Percentiles rank a stretch among this genome's conserved stretches.
These are phyloP conservation scores for Psilocybe cubensis DNA, from an alignment of 768 basidiomycete species.

Conservation along the genomic window DNA sequence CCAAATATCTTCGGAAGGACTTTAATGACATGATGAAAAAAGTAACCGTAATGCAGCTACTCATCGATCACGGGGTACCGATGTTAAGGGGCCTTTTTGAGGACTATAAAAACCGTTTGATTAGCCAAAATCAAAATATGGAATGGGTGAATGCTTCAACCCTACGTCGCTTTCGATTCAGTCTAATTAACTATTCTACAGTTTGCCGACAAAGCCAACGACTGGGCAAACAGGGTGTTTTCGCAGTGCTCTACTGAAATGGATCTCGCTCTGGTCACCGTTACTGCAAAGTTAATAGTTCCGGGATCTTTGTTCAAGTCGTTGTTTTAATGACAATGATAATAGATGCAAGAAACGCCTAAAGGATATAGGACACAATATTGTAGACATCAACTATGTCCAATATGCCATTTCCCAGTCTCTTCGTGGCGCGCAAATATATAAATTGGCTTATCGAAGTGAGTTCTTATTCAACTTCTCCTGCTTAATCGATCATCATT, in stretches of 20 bases:
- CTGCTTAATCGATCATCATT: background rate
- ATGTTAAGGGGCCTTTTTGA: constrained; percentile 15
- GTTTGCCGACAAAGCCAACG: constrained; percentile 15
- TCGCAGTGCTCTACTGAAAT: constrained; percentile 12
- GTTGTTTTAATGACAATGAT: background rate
- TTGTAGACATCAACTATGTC: constrained; percentile 15
- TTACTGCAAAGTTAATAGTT: constrained; percentile 6
- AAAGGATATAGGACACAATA: constrained; percentile 18
- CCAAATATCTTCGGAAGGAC: constrained; percentile 18
- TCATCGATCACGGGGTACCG: constrained; percentile 18
- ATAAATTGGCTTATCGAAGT: constrained; percentile 16
- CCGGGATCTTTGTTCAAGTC: background rate
- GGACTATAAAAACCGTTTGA: constrained; percentile 12
- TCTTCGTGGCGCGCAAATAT: constrained; percentile 13
- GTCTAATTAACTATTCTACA: background rate
- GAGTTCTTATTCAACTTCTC: background rate
- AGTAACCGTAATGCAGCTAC: constrained; percentile 19
- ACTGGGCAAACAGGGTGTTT: constrained; percentile 23
- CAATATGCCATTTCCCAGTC: constrained; percentile 13
- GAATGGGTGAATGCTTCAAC: constrained; percentile 8
- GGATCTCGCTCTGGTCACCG: constrained; percentile 5
- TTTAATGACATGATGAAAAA: constrained; percentile 23
- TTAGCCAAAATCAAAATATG: background rate
- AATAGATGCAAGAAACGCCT: constrained; percentile 23
- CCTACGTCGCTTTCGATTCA: background rate